Evolutionary conservation across 2,329 filamentous ascomycete species (phyloP), one percentile per base, ranked within the genome.

Genomic region (Davidsoniella australis): DNA sequence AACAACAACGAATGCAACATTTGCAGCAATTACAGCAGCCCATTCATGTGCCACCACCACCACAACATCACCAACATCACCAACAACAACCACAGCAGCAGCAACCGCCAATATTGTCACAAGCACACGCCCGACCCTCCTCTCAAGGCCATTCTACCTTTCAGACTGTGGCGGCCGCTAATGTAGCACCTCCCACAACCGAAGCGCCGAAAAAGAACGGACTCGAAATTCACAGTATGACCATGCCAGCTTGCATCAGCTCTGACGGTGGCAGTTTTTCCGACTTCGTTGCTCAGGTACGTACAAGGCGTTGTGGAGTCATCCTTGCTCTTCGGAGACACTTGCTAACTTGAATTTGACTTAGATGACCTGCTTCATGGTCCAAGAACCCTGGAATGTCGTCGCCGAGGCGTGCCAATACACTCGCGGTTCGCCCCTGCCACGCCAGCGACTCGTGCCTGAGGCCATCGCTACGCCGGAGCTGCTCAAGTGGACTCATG

Each of bases 341-440:
- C 18, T 24, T 18, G 37, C 10, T 20, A 37, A 37, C 14, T 4
- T 37, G n/a, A 26, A 9, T 33, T 24, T 45, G 42, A 26, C 51
- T 2, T 58, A 94, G 85, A 85, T 96, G 64, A 94, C 89, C 10
- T 95, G 89, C 60, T 72, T 98, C 12, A 95, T 96, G 67, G 96
- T 91, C 89, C 96, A 96, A 61, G 88, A 96, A 64, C 83, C 82
- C 14, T 82, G 84, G 41, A 74, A 82, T n/a, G 82, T 82, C 18
- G 68, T 96, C 14, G 76, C 82, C 56, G 73, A 76, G 51, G 85
- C 88, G 37, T 82, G 88, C 60, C 75, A 78, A 8, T 66, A 76
- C 51, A 62, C 65, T 1, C 41, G 36, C 2, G 45, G 45, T 17
- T 48, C 50, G 7, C 50, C 50, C 7, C 36, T 52, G 26, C 57